Evolutionary conservation across 345 rosid genomes (phyloP), one percentile per base, ranked within the genome.

Genomic region (Schrenkiella parvula): DNA sequence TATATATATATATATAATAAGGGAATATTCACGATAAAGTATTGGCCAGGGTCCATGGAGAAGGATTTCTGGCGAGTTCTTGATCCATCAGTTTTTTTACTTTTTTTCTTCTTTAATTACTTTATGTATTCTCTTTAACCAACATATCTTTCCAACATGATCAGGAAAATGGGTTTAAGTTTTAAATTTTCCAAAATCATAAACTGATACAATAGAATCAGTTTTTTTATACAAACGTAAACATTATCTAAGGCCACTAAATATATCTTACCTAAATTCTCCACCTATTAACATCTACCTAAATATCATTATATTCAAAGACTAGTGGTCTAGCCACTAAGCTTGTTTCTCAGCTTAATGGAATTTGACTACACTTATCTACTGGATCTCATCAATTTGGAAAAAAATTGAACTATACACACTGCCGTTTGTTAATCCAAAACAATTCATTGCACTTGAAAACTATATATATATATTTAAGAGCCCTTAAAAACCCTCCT

Each of bases 201-300:
- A 67, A 43, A 15, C 34, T 57, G 34, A 44, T 17, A 6, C 29
- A 43, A 63, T 44, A 28, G 54, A 63, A 14, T 5, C 18, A 12
- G 11, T 11, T 46, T 64, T 39, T 25, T 44, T 51, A 51, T 34
- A 3, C 4, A 50, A 38, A 38, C 13, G 26, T 28, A 53, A 43
- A 2, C 50, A 66, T 25, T 0, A 52, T 22, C 17, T 37, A 51
- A 23, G 25, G 25, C 60, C 66, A 57, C 72, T 57, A 72, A 57
- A 66, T n/a, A 38, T 23, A 58, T 29, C 46, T 59, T 23, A 74
- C 78, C 78, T 50, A 74, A 74, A 50, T 39, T 22, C 47, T 59
- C 78, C 73, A 74, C 68, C 52, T 7, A 41, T 21, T 59, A 39
- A 67, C 52, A 41, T 67, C 3, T 14, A 67, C 73, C 68, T 74